Percentiles rank a stretch among this genome's conserved stretches.
phyloP scores from a whole-genome alignment of 164 flowering plant genomes.

The Kingdonia uniflora region DNA sequence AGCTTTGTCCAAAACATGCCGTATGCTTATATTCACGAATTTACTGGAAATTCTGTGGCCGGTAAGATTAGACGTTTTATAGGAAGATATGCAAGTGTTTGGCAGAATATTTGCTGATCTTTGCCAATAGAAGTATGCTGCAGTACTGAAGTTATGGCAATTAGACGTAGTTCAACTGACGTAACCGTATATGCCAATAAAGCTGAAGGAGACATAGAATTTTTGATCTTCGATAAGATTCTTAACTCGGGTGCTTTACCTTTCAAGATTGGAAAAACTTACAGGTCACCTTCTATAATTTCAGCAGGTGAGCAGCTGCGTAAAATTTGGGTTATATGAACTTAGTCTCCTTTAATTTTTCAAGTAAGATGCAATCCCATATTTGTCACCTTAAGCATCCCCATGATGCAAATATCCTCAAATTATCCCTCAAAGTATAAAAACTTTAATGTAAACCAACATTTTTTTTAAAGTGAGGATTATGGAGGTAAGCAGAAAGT shows the following conservation, averaged over 20 bases:
- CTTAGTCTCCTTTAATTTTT: too few relatives aligned
- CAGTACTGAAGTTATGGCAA: slow-evolving; percentile 48
- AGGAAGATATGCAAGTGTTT: slow-evolving; percentile 57
- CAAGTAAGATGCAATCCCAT: too few relatives aligned
- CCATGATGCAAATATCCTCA: too few relatives aligned
- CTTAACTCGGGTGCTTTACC: slow-evolving; percentile 64
- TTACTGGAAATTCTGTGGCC: slow-evolving; percentile 75
- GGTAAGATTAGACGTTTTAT: slow-evolving; percentile 65
- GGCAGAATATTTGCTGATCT: slow-evolving; percentile 44
- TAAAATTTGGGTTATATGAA: too few relatives aligned
- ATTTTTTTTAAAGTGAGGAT: too few relatives aligned
- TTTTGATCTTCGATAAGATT: slow-evolving; percentile 51
- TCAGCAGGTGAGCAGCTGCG: slow-evolving; percentile 18
- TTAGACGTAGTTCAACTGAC: slow-evolving; percentile 25
- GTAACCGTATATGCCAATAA: slow-evolving; percentile 27
- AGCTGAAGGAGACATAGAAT: slow-evolving; percentile 16
- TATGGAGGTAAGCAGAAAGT: too few relatives aligned
- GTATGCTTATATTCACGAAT: slow-evolving; percentile 77
- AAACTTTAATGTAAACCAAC: too few relatives aligned
- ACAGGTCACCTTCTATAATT: slow-evolving; percentile 30
- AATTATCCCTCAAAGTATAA: too few relatives aligned
- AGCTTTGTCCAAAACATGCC: slow-evolving; percentile 88
- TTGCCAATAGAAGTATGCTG: slow-evolving; percentile 37
- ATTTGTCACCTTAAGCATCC: too few relatives aligned
- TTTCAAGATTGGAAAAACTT: slow-evolving; percentile 40